These are phyloP conservation scores for Saprolegnia parasitica DNA, from an alignment of 352 stramenopile species.

Conservation along the genomic window DNA sequence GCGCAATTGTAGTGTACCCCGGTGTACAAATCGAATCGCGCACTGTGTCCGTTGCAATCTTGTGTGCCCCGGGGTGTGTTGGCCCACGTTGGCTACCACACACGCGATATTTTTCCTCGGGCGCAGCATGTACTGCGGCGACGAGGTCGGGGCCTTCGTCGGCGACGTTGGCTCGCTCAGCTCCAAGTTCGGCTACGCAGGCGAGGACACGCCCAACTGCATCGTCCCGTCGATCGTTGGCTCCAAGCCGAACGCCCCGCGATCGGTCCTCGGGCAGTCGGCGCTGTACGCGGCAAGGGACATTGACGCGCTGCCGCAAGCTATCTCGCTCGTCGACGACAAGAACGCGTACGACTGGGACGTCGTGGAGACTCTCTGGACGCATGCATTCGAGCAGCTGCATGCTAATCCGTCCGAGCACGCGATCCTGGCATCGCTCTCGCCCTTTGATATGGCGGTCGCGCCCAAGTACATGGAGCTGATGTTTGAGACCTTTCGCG, in stretches of 20 bases:
- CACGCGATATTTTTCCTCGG: constrained; percentile 4
- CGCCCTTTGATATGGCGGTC: constrained; percentile 59
- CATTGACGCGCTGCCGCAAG: constrained; percentile 32
- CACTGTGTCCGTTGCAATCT: neutral
- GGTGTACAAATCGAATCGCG: neutral
- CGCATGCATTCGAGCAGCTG: constrained; percentile 63
- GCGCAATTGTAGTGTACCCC: neutral
- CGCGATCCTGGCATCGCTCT: constrained; percentile 68
- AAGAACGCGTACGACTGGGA: constrained; percentile 83
- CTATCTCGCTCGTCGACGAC: constrained; percentile 48
- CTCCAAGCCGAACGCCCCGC: constrained; percentile 24
- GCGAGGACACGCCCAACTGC: constrained; percentile 91
- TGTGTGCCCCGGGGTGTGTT: constrained; percentile 3
- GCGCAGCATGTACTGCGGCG: constrained; percentile 91
- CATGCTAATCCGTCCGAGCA: constrained; percentile 62
- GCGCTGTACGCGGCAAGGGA: constrained; percentile 25
- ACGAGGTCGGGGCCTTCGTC: constrained; percentile 95
- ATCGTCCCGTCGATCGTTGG: constrained; percentile 77
- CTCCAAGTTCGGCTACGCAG: constrained; percentile 93
- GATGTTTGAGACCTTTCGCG: constrained; percentile 90
- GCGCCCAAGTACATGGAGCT: constrained; percentile 83
- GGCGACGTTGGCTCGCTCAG: constrained; percentile 88
- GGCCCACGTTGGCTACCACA: constrained; percentile 1
- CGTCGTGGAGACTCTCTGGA: constrained; percentile 80
- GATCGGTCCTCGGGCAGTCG: constrained; percentile 13